These are phyloP conservation scores for Meyerozyma elateridarum DNA, from an alignment of 1,139 yeast genomes.

Conservation along the genomic window DNA sequence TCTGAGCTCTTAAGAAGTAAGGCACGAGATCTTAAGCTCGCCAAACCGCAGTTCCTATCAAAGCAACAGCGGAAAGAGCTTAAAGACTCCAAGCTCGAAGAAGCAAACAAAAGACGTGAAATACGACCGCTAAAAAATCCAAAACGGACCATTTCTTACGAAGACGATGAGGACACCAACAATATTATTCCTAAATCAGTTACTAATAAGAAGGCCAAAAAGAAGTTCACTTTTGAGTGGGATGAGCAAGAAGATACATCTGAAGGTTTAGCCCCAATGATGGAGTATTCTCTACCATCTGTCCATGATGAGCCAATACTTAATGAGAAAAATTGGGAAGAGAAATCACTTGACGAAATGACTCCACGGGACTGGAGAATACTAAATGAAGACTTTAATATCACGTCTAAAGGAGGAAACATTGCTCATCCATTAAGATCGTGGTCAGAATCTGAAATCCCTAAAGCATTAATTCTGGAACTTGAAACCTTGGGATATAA, in stretches of 20 bases:
- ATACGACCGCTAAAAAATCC: constrained; percentile 6
- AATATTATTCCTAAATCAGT: too few species aligned
- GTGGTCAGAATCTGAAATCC: constrained; percentile 65
- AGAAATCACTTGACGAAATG: constrained; percentile 64
- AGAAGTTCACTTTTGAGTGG: constrained; percentile 71
- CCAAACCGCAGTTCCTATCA: constrained; percentile 44
- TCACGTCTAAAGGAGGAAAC: constrained; percentile 52
- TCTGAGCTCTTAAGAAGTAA: constrained; percentile 4
- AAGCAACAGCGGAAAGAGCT: constrained; percentile 41
- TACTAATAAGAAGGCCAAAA: constrained; percentile 11
- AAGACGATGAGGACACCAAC: constrained; percentile 5
- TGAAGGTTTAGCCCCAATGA: constrained; percentile 38
- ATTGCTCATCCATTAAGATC: constrained; percentile 59
- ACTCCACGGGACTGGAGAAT: constrained; percentile 85
- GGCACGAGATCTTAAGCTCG: constrained; percentile 2
- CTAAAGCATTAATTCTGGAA: constrained; percentile 35
- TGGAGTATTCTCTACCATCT: constrained; percentile 16
- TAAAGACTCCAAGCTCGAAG: constrained; percentile 17
- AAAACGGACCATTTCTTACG: constrained; percentile 7
- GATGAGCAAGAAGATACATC: constrained; percentile 53
- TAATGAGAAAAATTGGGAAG: constrained; percentile 60
- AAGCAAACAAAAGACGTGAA: constrained; percentile 12
- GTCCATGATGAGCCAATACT: constrained; percentile 10
- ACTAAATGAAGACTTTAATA: constrained; percentile 71
- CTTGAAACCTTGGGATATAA: constrained; percentile 40